Evolutionary conservation across 2,329 filamentous ascomycete species (phyloP), one percentile per base, ranked within the genome.

Genomic region (Epichloe scottii): DNA sequence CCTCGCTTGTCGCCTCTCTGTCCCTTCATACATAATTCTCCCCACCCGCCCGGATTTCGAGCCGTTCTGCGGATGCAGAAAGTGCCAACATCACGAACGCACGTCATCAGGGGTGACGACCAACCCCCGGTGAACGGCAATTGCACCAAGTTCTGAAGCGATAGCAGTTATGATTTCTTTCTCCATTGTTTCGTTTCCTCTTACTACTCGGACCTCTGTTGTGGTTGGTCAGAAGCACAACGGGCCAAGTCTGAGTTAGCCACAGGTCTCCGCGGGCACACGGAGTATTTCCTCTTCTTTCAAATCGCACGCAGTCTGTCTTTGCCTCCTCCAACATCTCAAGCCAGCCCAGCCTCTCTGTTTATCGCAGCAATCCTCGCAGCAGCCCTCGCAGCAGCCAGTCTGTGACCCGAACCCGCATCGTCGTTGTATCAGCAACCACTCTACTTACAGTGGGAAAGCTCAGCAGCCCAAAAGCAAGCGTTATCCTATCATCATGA

Each of bases 381-480:
- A 19, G 39, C 4, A 26, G 19, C 6, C 33, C 34, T 21, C 19
- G 37, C 15, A 26, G 37, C 21, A 42, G 21, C 26, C 44, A 37
- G 30, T 17, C 26, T 48, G 44, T 17, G 21, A 19, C 30, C 41
- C 34, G 23, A 42, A 49, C 51, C 19, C 42, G 51, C 51, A 46
- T 49, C 46, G 50, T 49, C 38, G 51, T 49, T 46, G 46, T 49
- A 52, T 43, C 38, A 43, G 50, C 49, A 43, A 51, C 44, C 49
- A 51, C 49, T 51, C 34, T 26, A 19, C 8, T 12, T 34, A 38
- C 50, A 51, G 50, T 21, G n/a, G 26, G 15, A 34, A 34, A 17
- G 30, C 17, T 30, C 50, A 44, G 34, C 21, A 44, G 37, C 40
- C 21, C 44, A 48, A 26, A 26, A 39, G 33, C 39, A 30, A 44